These are phyloP conservation scores for Cladochytrium replicatum DNA, from an alignment of 192 early-diverging fungal species.

Conservation along the genomic window DNA sequence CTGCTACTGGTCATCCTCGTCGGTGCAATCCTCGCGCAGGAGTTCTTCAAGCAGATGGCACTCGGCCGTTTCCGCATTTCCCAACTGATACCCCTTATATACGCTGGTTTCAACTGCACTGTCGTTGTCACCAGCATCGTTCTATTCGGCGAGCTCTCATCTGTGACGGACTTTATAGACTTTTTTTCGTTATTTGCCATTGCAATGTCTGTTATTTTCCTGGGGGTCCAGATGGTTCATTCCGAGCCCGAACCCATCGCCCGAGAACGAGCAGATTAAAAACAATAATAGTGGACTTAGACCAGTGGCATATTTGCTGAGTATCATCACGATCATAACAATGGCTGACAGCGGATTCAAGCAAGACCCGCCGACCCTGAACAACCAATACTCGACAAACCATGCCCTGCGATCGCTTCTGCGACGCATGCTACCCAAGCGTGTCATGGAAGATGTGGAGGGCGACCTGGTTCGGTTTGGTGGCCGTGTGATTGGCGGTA, in stretches of 20 bases:
- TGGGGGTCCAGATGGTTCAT: slow-evolving; percentile 2
- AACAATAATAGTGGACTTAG: too few species aligned
- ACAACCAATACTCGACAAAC: slow-evolving; percentile 30
- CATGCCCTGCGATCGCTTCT: slow-evolving; percentile 36
- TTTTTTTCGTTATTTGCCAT: slow-evolving; percentile 5
- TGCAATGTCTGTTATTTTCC: slow-evolving; percentile 6
- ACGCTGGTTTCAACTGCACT: slow-evolving; percentile 11
- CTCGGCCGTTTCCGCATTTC: slow-evolving; percentile 6
- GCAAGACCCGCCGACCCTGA: slow-evolving; percentile 14
- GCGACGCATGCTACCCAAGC: slow-evolving; percentile 32
- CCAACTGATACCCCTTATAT: slow-evolving; percentile 5
- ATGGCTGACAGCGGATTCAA: slow-evolving; percentile 8
- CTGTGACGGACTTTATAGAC: not conserved
- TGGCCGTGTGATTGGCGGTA: slow-evolving; percentile 18
- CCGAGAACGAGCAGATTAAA: too few species aligned
- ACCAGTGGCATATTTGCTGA: too few species aligned
- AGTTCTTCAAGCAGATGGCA: slow-evolving; percentile 10
- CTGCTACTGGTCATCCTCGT: not conserved
- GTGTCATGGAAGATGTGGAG: slow-evolving; percentile 31
- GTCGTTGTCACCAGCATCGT: slow-evolving; percentile 6
- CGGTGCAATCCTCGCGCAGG: slow-evolving; percentile 2
- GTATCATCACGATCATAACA: slow-evolving; percentile 9
- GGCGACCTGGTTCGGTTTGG: slow-evolving; percentile 35
- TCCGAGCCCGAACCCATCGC: too few species aligned
- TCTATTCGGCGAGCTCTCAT: not conserved